Percentiles rank a stretch among this genome's conserved stretches.
Evolutionary conservation across 2,329 filamentous ascomycete species (phyloP).

Genomic region (Metarhizium album): DNA sequence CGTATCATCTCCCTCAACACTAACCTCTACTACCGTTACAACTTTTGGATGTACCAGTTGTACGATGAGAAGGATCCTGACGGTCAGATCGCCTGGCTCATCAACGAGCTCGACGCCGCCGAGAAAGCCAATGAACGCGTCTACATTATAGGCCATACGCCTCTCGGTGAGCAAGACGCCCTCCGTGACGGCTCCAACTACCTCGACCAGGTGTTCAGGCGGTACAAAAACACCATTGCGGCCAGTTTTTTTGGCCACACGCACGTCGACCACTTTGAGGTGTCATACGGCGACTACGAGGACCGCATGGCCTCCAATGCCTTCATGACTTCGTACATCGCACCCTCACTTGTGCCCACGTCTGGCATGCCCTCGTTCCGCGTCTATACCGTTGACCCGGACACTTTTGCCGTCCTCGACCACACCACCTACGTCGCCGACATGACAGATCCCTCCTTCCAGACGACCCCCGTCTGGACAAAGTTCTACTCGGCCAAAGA

Average conservation of each 20-base stretch:
- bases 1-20: conserved; percentile 50
- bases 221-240: conserved; percentile 42
- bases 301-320: conserved; percentile 31
- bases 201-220: conserved; percentile 41
- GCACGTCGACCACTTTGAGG: conserved; percentile 44
- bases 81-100: conserved; percentile 42
- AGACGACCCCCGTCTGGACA: conserved; percentile 37
- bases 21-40: conserved; percentile 45
- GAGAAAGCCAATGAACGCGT: conserved; percentile 41
- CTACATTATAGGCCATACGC: conserved; percentile 48
- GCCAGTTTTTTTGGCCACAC: conserved; percentile 49
- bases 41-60: conserved; percentile 43
- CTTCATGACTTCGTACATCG: conserved; percentile 40
- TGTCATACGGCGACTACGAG: conserved; percentile 40
- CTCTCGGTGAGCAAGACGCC: conserved; percentile 37
- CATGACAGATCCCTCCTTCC: conserved; percentile 32
- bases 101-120: conserved; percentile 39
- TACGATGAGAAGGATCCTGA: conserved; percentile 36
- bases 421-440: conserved; percentile 43
- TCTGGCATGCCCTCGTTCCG: conserved; percentile 46
- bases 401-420: conserved; percentile 44
- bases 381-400: conserved; percentile 46
- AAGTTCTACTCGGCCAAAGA: conserved; percentile 47
- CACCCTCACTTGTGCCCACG: conserved; percentile 42
- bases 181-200: conserved; percentile 42